These are phyloP conservation scores for Leccinellum albellum DNA, from an alignment of 768 basidiomycete genomes.

Conservation along the genomic window DNA sequence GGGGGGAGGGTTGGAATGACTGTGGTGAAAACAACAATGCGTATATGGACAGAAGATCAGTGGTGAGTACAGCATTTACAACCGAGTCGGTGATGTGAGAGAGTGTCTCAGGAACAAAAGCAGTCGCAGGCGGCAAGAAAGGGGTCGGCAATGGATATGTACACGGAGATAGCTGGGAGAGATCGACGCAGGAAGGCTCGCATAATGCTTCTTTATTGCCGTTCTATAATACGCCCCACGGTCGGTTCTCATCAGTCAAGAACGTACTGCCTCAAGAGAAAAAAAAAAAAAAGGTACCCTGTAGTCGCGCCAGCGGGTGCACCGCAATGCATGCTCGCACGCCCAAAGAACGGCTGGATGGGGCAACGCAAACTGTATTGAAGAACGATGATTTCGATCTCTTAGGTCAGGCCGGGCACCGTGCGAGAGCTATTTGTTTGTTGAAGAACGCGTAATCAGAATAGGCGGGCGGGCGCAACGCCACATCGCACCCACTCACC, in stretches of 20 bases:
- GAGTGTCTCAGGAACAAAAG: conserved; percentile 40
- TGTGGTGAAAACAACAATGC: conserved; percentile 52
- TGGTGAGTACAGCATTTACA: conserved; percentile 49
- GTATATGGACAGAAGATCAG: conserved; percentile 49
- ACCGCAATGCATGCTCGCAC: conserved; percentile 64
- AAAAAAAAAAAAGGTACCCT: conserved; percentile 40
- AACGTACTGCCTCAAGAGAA: not conserved
- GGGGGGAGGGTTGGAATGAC: conserved; percentile 41
- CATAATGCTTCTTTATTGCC: conserved; percentile 30
- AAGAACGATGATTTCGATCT: conserved; percentile 68
- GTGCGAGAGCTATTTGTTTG: conserved; percentile 42
- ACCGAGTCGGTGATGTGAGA: conserved; percentile 46
- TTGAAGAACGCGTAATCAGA: conserved; percentile 4
- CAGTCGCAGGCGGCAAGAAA: conserved; percentile 24
- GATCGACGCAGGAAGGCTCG: conserved; percentile 20
- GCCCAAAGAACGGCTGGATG: conserved; percentile 66
- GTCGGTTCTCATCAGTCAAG: conserved; percentile 6
- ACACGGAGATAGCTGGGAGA: conserved; percentile 26
- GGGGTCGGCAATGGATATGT: conserved; percentile 21
- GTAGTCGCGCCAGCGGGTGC: conserved; percentile 56
- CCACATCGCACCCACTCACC: conserved; percentile 49
- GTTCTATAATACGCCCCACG: conserved; percentile 16
- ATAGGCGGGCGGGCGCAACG: not conserved
- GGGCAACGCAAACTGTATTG: conserved; percentile 62
- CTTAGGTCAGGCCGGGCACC: conserved; percentile 72